Evolutionary conservation across 2,329 filamentous ascomycete species (phyloP), one percentile per base, ranked within the genome.

Genomic region (Cytospora chrysosperma): DNA sequence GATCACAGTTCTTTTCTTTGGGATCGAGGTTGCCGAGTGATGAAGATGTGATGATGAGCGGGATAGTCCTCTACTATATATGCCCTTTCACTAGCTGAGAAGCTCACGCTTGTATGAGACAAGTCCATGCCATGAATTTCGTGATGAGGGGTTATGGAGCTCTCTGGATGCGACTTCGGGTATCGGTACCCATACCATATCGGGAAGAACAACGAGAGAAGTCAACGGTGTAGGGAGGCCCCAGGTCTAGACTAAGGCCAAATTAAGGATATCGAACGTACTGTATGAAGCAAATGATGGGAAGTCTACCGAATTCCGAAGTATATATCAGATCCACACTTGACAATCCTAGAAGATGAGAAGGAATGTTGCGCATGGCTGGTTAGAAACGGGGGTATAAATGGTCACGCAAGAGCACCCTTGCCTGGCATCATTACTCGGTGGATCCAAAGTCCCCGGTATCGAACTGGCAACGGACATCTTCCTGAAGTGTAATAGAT

Each of bases 301-400:
- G 32, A 34, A 2, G n/a, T 21, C 19, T 12, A 60, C 50, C 58
- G 58, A 60, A 13, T 60, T 49, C 58, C 58, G 58, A 60, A 24
- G n/a, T 32, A 28, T 53, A 51, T 30, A 17, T 2, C 19, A 43
- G 32, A 24, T 52, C 49, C 27, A 32, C 57, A 59, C 57, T 24
- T 4, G 28, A 24, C 13, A 17, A 34, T 47, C 7, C 19, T 34
- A 10, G 9, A 10, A 19, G 52, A 21, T 34, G n/a, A 54, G 51
- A 6, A 15, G 19, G 19, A 28, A 55, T 8, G 26, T 12, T 26
- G 17, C 37, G 30, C 9, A 10, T 15, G 49, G 26, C 49, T 51
- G 26, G 24, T 51, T 3, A 19, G 49, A 51, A 17, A 51, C 26
- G 24, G 27, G 21, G 1, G 24, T 28, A 27, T 51, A 6, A 12